A percentile compares a stretch with the other conserved stretches of the same genome.
Conservation (phyloP, 305 asterid genomes). For the Fraxinus baroniana region DNA sequence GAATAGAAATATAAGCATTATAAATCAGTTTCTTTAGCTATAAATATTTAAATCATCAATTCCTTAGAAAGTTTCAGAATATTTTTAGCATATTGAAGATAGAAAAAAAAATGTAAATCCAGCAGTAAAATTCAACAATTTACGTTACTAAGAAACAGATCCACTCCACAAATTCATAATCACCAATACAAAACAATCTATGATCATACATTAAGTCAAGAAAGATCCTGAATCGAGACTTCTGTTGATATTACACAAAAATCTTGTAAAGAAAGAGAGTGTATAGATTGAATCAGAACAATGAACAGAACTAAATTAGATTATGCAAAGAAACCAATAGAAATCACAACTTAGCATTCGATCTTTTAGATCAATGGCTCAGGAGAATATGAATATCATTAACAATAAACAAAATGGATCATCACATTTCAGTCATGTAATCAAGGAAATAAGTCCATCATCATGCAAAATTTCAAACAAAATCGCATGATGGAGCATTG, state of each 20-base stretch:
- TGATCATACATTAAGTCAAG: background rate
- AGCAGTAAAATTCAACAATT: background rate
- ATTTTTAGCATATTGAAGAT: background rate
- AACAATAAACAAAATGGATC: background rate
- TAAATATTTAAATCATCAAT: background rate
- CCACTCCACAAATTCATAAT: background rate
- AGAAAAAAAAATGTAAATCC: background rate
- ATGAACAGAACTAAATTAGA: background rate
- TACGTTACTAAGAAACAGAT: background rate
- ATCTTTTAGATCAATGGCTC: background rate
- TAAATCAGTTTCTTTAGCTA: background rate
- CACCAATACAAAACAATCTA: background rate
- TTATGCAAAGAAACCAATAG: background rate
- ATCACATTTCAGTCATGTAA: background rate
- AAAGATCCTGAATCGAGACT: background rate
- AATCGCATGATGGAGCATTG: background rate
- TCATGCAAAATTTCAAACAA: background rate
- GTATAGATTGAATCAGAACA: background rate
- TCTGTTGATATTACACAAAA: background rate
- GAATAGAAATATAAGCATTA: slow-evolving; percentile 15
- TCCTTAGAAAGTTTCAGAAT: background rate
- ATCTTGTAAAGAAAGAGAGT: background rate
- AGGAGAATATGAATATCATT: background rate
- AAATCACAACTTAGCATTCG: background rate
- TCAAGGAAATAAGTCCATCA: background rate